phyloP scores from a whole-genome alignment of 306 rosid genomes.

The Canavalia gladiata region DNA sequence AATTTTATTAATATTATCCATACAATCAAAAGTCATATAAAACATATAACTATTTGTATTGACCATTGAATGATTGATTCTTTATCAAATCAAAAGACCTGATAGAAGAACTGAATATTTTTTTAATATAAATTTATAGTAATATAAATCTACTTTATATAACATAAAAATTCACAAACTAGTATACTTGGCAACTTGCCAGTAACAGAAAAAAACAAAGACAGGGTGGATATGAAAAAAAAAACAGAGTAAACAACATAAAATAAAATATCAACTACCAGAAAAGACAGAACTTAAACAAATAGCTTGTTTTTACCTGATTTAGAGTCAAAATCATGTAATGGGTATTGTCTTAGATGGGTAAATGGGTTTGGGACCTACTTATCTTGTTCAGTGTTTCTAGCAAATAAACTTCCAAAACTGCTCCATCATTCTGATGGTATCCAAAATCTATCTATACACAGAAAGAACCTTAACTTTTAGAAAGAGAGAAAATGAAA shows the following conservation, averaged over 20 bases:
- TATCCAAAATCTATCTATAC: constrained; percentile 23
- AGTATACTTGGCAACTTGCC: background rate
- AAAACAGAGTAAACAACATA: background rate
- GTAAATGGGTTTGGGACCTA: constrained; percentile 51
- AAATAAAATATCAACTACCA: constrained; percentile 20
- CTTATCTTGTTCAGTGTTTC: constrained; percentile 46
- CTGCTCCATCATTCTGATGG: constrained; percentile 31
- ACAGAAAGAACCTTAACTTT: constrained; percentile 40
- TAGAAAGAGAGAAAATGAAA: constrained; percentile 25
- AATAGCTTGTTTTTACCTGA: constrained; percentile 31
- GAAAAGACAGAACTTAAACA: constrained; percentile 47
- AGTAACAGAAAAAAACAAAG: background rate
- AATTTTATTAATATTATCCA: background rate
- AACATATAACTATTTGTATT: background rate
- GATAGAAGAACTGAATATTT: background rate
- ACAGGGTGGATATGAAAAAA: constrained; percentile 15
- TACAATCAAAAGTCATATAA: background rate
- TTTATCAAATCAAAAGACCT: background rate
- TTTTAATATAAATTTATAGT: background rate
- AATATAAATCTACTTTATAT: background rate
- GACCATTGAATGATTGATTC: background rate
- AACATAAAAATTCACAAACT: constrained; percentile 20
- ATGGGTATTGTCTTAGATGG: constrained; percentile 21
- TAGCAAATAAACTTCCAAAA: constrained; percentile 40
- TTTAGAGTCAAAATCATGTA: constrained; percentile 37